Percentiles rank a stretch among this genome's conserved stretches.
Evolutionary conservation across 2,329 filamentous ascomycete genomes (phyloP).

Genomic region (Phialophora expanda): DNA sequence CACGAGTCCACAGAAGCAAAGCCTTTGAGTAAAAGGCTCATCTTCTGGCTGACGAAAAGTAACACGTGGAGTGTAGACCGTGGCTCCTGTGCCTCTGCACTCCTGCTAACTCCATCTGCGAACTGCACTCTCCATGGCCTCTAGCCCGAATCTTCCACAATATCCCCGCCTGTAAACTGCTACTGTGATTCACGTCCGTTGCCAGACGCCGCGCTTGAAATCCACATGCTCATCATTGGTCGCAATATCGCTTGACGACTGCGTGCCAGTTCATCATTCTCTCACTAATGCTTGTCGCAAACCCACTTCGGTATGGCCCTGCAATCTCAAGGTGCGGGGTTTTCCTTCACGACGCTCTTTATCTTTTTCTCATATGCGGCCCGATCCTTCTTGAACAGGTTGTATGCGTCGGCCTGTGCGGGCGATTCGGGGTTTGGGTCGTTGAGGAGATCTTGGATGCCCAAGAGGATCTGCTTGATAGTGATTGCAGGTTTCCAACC

Average conservation of each 20-base stretch:
- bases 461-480: constrained; percentile 94
- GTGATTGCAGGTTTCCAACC: constrained; percentile 99
- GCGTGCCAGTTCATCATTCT: constrained; percentile 20
- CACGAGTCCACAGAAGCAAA: constrained; percentile 10
- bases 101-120: neutral
- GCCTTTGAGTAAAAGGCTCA: constrained; percentile 12
- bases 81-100: constrained; percentile 4
- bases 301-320: constrained; percentile 12
- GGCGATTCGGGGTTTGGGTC: constrained; percentile 97
- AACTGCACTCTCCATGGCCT: constrained; percentile 6
- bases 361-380: constrained; percentile 88
- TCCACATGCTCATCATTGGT: constrained; percentile 21
- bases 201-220: constrained; percentile 27
- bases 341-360: constrained; percentile 83
- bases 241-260: constrained; percentile 9
- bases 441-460: constrained; percentile 93
- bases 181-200: constrained; percentile 16
- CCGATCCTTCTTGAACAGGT: constrained; percentile 90
- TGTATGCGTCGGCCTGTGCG: constrained; percentile 96
- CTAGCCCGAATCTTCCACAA: constrained; percentile 16
- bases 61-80: constrained; percentile 28
- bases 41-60: constrained; percentile 1
- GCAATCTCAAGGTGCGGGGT: constrained; percentile 65
- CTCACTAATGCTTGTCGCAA: constrained; percentile 20
- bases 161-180: constrained; percentile 17